Conservation (phyloP, 1,139 yeast species). For the Zygotorulaspora mrakii region DNA sequence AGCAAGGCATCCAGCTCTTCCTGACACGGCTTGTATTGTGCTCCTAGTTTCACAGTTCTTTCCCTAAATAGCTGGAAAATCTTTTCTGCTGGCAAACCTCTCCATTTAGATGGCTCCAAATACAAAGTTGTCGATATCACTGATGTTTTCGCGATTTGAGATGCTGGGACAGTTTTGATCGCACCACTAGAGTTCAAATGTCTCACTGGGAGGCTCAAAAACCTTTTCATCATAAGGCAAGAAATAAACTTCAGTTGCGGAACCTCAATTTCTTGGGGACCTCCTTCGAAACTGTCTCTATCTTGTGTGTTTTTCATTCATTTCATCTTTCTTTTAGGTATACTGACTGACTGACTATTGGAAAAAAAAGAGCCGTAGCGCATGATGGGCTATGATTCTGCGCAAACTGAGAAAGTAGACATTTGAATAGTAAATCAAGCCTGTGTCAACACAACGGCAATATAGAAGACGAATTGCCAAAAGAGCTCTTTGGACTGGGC, state of each 20-base stretch:
- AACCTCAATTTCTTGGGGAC: too few relatives aligned
- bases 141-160: conserved; percentile 10
- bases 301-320: too few relatives aligned
- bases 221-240: background rate
- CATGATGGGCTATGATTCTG: too few relatives aligned
- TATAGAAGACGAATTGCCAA: too few relatives aligned
- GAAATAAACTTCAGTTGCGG: background rate
- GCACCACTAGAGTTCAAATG: conserved; percentile 1
- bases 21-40: conserved; percentile 51
- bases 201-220: conserved; percentile 8
- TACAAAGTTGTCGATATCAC: conserved; percentile 19
- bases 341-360: too few relatives aligned
- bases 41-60: conserved; percentile 55
- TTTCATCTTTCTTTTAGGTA: background rate
- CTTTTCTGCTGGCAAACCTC: conserved; percentile 59
- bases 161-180: conserved; percentile 2
- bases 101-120: conserved; percentile 61
- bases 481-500: background rate
- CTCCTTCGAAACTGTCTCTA: too few relatives aligned
- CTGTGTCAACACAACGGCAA: background rate
- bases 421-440: too few relatives aligned
- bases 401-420: too few relatives aligned
- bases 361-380: too few relatives aligned
- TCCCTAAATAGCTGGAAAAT: conserved; percentile 58
- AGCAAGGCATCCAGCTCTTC: conserved; percentile 46